phyloP scores from a whole-genome alignment of 1,284 basidiomycete genomes.

The Tilletiaria anomala region DNA sequence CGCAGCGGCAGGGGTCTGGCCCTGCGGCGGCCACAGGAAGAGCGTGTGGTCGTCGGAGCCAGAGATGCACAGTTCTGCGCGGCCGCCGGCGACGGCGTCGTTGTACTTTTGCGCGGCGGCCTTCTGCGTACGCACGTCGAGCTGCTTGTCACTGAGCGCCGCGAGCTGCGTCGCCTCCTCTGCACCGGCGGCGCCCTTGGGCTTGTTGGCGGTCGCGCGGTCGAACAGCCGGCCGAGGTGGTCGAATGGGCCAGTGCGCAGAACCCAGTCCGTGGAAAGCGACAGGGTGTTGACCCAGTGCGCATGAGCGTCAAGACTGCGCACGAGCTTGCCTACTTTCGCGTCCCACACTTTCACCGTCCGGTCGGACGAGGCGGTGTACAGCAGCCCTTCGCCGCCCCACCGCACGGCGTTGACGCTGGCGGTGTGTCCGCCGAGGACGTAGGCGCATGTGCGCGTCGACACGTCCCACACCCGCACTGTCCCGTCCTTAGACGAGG shows the following conservation, averaged over 20 bases:
- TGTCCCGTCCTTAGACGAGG: conserved; percentile 88
- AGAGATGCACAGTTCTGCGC: conserved; percentile 58
- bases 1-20: conserved; percentile 74
- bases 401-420: conserved; percentile 90
- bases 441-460: conserved; percentile 61
- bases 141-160: not conserved
- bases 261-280: conserved; percentile 83
- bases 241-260: conserved; percentile 88
- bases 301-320: conserved; percentile 78
- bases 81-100: conserved; percentile 59
- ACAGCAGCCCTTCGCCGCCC: conserved; percentile 53
- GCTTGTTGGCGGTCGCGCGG: too few species aligned
- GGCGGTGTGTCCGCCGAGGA: conserved; percentile 82
- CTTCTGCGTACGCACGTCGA: conserved; percentile 6
- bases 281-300: conserved; percentile 98
- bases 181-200: conserved; percentile 74
- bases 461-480: conserved; percentile 80
- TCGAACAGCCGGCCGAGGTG: conserved; percentile 51
- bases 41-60: conserved; percentile 81
- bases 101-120: conserved; percentile 48
- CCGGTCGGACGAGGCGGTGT: conserved; percentile 84
- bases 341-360: conserved; percentile 90
- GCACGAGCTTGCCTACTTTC: conserved; percentile 50
- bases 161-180: conserved; percentile 7
- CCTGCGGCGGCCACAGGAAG: conserved; percentile 35